Evolutionary conservation across 2,329 filamentous ascomycete species (phyloP), one percentile per base, ranked within the genome.

Genomic region (Plectosphaerella cucumerina): DNA sequence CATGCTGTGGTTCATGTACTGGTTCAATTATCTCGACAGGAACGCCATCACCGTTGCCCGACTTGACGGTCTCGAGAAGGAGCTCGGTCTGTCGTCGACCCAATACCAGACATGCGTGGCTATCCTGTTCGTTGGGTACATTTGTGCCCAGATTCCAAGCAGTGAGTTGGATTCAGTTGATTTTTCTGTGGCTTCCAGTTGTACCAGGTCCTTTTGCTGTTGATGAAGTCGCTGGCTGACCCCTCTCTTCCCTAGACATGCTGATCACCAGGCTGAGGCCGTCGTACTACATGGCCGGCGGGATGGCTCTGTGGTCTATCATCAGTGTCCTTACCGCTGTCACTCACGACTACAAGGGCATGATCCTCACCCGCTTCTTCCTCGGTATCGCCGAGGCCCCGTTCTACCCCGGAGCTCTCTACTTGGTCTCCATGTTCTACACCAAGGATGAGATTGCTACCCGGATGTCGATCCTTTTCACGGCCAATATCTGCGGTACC

Each of bases 311-410:
- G 6, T 53, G 52, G 52, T 49, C 49, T 26, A 4, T 53, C n/a
- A 49, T 53, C 2, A 53, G 49, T 23, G 48, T 49, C 8, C 35
- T 57, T 11, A 70, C 65, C 12, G 67, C 69, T 3, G 60, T 62
- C 5, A 64, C 65, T 56, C 58, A 65, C 21, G 62, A 50, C 12
- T 69, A 65, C 50, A 47, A 57, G 4, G 55, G 60, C 22, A 57
- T 72, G 4, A 49, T 70, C 12, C 66, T 60, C 4, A 59, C 66
- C n/a, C 61, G 69, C 1, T 63, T 65, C 46, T 67, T 71, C 41
- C 62, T 70, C 0, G 35, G 72, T 1, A 56, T 75, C 0, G 67
- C 68, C 0, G 71, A 74, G 47, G 70, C 70, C 1, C 68, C 70
- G 0, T 67, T 70, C 31, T 53, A 31, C 6, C 43, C 43, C 6